Percentiles rank a stretch among this genome's conserved stretches.
These are phyloP conservation scores for Kazachstania kunashirensis DNA, from an alignment of 805 yeast species.

Conservation along the genomic window DNA sequence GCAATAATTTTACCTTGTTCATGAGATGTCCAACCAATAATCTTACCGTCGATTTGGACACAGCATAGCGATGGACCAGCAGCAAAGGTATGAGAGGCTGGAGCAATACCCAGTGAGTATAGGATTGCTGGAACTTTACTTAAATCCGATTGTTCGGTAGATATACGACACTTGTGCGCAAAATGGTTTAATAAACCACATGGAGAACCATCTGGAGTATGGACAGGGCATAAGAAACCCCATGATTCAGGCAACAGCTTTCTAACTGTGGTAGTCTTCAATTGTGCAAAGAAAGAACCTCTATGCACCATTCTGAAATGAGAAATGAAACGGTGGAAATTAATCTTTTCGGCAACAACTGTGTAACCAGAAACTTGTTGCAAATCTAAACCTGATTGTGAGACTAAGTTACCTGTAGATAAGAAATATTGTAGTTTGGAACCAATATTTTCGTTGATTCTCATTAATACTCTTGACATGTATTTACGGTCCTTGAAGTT, in stretches of 20 bases:
- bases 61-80: slow-evolving; percentile 87
- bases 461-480: slow-evolving; percentile 64
- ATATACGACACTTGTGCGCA: slow-evolving; percentile 86
- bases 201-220: slow-evolving; percentile 99
- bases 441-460: slow-evolving; percentile 89
- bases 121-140: slow-evolving; percentile 58
- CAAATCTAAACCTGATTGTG: slow-evolving; percentile 93
- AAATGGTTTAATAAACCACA: slow-evolving; percentile 96
- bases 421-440: slow-evolving; percentile 87
- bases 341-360: slow-evolving; percentile 96
- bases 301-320: slow-evolving; percentile 99
- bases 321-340: slow-evolving; percentile 93
- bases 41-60: slow-evolving; percentile 86
- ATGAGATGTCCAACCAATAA: slow-evolving; percentile 92
- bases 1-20: slow-evolving; percentile 79
- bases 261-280: slow-evolving; percentile 95
- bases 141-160: slow-evolving; percentile 69
- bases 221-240: slow-evolving; percentile 99
- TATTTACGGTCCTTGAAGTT: slow-evolving; percentile 79
- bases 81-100: slow-evolving; percentile 59
- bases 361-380: slow-evolving; percentile 98
- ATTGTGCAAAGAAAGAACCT: slow-evolving; percentile 97
- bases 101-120: slow-evolving; percentile 67
- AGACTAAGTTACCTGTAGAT: slow-evolving; percentile 93
- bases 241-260: slow-evolving; percentile 94